Percentiles rank a stretch among this genome's conserved stretches.
phyloP scores from a whole-genome alignment of 805 yeast genomes.

The Ogataea henricii region DNA sequence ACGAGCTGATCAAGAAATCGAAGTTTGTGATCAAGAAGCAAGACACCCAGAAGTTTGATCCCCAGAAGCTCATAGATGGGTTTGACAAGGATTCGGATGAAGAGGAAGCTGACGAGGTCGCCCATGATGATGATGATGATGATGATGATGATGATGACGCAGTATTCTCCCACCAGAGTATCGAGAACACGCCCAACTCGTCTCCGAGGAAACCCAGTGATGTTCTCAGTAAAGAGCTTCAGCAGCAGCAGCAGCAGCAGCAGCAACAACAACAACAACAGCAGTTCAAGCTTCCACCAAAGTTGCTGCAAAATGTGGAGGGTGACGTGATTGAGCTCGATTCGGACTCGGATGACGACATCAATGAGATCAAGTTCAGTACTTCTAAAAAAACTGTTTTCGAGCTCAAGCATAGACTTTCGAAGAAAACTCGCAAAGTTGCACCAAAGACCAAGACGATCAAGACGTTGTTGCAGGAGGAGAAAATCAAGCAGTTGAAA shows the following conservation, averaged over 20 bases:
- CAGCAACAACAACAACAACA: too few relatives aligned
- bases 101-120: background rate
- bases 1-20: slow-evolving; percentile 24
- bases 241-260: too few relatives aligned
- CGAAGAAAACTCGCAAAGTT: slow-evolving; percentile 11
- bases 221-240: background rate
- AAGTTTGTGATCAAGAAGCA: slow-evolving; percentile 18
- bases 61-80: slow-evolving; percentile 23
- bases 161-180: slow-evolving; percentile 19
- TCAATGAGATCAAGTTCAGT: slow-evolving; percentile 12
- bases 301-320: background rate
- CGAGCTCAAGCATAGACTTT: slow-evolving; percentile 17
- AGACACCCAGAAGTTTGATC: slow-evolving; percentile 24
- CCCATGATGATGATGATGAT: background rate
- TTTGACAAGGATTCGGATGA: slow-evolving; percentile 20
- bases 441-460: slow-evolving; percentile 15
- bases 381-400: slow-evolving; percentile 20
- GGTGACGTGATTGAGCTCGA: slow-evolving; percentile 17
- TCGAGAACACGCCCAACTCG: slow-evolving; percentile 21
- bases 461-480: slow-evolving; percentile 19
- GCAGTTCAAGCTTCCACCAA: background rate
- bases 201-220: slow-evolving; percentile 17
- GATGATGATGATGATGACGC: slow-evolving; percentile 17
- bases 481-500: slow-evolving; percentile 19
- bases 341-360: slow-evolving; percentile 24